A percentile compares a stretch with the other conserved stretches of the same genome.
Conservation (phyloP, 495 filamentous ascomycete species). For the Jackrogersella multiformis region DNA sequence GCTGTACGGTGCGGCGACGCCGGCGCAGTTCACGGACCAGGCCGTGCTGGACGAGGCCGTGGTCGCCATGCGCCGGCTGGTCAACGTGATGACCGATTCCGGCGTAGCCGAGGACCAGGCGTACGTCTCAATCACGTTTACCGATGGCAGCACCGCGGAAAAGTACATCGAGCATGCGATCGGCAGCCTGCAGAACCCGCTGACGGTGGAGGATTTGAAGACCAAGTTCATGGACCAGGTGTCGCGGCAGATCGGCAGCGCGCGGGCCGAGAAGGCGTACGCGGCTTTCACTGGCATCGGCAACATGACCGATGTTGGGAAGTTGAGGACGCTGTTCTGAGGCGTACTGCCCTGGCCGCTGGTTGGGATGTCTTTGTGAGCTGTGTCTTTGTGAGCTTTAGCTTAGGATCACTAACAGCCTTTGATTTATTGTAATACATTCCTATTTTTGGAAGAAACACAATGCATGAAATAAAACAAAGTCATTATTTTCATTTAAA, state of each 20-base stretch:
- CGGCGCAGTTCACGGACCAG: slow-evolving; percentile 58
- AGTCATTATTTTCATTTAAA: neutral
- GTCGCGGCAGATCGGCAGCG: slow-evolving; percentile 30
- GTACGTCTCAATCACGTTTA: slow-evolving; percentile 48
- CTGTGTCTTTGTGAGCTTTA: neutral
- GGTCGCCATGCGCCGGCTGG: slow-evolving; percentile 52
- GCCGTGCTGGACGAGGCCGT: slow-evolving; percentile 53
- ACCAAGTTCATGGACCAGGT: slow-evolving; percentile 60
- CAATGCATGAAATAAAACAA: neutral
- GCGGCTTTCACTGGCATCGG: slow-evolving; percentile 47
- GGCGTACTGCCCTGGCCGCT: neutral
- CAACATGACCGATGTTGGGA: slow-evolving; percentile 41
- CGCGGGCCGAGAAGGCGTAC: slow-evolving; percentile 48
- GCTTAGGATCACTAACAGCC: neutral
- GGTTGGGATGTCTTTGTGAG: slow-evolving; percentile 1
- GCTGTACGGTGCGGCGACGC: slow-evolving; percentile 61
- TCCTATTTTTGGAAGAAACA: neutral
- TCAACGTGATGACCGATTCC: slow-evolving; percentile 54
- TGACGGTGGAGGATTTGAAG: slow-evolving; percentile 55
- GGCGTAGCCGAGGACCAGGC: slow-evolving; percentile 55
- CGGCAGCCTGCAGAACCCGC: slow-evolving; percentile 58
- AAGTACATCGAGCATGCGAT: slow-evolving; percentile 61
- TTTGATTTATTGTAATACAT: neutral
- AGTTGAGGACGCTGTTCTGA: slow-evolving; percentile 37
- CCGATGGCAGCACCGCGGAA: slow-evolving; percentile 49